Evolutionary conservation across 306 rosid species (phyloP).

Genomic region (Quercus aquifolioides): DNA sequence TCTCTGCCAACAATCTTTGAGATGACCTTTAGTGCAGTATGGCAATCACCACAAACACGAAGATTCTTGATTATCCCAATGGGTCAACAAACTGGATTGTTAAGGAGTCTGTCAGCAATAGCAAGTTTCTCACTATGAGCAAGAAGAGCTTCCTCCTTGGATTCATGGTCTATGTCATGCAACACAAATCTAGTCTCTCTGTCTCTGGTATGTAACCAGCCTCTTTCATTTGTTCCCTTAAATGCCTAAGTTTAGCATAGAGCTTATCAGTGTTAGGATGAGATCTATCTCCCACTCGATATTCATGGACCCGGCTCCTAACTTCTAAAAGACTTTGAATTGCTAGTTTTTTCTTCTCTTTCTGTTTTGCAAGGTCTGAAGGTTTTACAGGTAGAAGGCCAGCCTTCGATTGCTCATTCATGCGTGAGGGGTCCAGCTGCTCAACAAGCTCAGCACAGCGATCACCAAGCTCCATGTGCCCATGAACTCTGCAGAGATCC

Average conservation of each 20-base stretch:
- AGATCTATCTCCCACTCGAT: conserved; percentile 54
- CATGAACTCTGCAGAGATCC: conserved; percentile 81
- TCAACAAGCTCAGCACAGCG: conserved; percentile 71
- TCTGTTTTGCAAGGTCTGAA: conserved; percentile 51
- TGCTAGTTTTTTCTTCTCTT: conserved; percentile 50
- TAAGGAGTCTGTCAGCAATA: conserved; percentile 1
- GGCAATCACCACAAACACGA: conserved; percentile 14
- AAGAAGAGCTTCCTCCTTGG: conserved; percentile 79
- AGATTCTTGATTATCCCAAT: conserved; percentile 79
- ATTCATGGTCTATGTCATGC: conserved; percentile 83
- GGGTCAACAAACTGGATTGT: conserved; percentile 54
- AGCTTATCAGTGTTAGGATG: conserved; percentile 33
- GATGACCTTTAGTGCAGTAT: too few species aligned
- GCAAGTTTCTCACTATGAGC: conserved; percentile 88
- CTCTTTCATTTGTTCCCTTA: conserved; percentile 77
- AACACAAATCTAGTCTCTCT: conserved; percentile 27
- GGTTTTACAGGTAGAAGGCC: conserved; percentile 62
- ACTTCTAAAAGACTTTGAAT: conserved; percentile 59
- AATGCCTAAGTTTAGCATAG: conserved; percentile 56
- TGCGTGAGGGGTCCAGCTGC: conserved; percentile 52
- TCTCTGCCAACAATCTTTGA: too few species aligned
- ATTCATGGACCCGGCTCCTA: conserved; percentile 74
- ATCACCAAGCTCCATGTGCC: conserved; percentile 64
- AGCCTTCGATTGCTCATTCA: conserved; percentile 58
- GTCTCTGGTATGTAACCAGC: conserved; percentile 48